Evolutionary conservation across 2,329 filamentous ascomycete genomes (phyloP).

Genomic region (Colletotrichum siamense): DNA sequence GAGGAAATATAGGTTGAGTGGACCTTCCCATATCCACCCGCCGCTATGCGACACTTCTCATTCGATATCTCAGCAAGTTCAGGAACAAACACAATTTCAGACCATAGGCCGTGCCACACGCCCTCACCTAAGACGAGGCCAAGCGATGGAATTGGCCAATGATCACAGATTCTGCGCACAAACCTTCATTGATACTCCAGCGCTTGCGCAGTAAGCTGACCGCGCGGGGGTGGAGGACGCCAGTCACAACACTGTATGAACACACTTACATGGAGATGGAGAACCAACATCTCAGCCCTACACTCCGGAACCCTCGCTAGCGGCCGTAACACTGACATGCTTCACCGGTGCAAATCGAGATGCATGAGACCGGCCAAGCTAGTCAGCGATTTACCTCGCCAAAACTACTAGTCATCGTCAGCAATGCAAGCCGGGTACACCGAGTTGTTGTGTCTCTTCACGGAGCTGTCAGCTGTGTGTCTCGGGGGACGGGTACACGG

Average conservation of each 20-base stretch:
- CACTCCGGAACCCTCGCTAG: background rate
- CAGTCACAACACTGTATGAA: background rate
- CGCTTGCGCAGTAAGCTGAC: conserved; percentile 1
- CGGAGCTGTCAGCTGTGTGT: background rate
- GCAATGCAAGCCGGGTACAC: background rate
- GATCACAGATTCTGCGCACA: background rate
- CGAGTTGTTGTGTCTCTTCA: background rate
- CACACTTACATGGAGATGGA: background rate
- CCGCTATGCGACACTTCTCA: background rate
- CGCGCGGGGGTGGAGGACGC: background rate
- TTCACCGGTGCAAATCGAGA: background rate
- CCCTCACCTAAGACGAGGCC: background rate
- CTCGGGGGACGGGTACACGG: background rate
- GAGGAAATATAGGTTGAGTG: background rate
- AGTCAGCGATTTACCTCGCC: background rate
- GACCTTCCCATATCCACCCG: background rate
- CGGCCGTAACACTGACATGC: background rate
- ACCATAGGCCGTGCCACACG: background rate
- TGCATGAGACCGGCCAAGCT: background rate
- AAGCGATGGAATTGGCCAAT: background rate
- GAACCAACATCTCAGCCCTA: conserved; percentile 8
- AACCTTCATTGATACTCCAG: background rate
- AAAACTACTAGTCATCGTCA: background rate
- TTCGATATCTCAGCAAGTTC: background rate
- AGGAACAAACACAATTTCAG: background rate